Conservation (phyloP, 2,329 filamentous ascomycete genomes). For the Plenodomus tracheiphilus region DNA sequence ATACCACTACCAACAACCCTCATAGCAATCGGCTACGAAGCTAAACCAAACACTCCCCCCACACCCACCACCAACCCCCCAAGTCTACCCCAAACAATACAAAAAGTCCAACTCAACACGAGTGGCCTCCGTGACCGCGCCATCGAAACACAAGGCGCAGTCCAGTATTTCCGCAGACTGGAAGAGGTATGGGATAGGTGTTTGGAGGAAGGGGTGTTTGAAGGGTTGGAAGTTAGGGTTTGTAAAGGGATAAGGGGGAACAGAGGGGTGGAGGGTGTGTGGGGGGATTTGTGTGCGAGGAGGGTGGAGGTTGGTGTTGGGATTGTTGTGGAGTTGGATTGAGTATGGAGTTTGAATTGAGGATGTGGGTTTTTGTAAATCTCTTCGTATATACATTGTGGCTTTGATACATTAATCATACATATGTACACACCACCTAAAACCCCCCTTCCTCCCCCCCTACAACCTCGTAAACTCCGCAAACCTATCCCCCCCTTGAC, state of each 20-base stretch:
- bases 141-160: conserved; percentile 1
- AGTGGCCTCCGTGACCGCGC: not conserved
- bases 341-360: too few species aligned
- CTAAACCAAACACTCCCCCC: not conserved
- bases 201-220: not conserved
- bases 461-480: too few species aligned
- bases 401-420: too few species aligned
- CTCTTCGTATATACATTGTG: too few species aligned
- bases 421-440: not conserved
- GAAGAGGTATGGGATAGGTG: not conserved
- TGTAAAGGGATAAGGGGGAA: not conserved
- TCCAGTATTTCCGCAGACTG: not conserved
- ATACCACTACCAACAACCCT: too few species aligned
- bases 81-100: not conserved
- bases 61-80: too few species aligned
- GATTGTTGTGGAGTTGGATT: not conserved
- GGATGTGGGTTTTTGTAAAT: too few species aligned
- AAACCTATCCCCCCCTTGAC: not conserved
- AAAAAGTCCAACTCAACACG: not conserved
- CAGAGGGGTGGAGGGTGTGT: conserved; percentile 2
- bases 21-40: conserved; percentile 1
- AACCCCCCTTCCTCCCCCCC: not conserved
- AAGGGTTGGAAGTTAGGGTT: not conserved
- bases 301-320: not conserved
- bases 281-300: conserved; percentile 1